phyloP scores from a whole-genome alignment of 2,329 filamentous ascomycete genomes.

The Ampelomyces quisqualis region DNA sequence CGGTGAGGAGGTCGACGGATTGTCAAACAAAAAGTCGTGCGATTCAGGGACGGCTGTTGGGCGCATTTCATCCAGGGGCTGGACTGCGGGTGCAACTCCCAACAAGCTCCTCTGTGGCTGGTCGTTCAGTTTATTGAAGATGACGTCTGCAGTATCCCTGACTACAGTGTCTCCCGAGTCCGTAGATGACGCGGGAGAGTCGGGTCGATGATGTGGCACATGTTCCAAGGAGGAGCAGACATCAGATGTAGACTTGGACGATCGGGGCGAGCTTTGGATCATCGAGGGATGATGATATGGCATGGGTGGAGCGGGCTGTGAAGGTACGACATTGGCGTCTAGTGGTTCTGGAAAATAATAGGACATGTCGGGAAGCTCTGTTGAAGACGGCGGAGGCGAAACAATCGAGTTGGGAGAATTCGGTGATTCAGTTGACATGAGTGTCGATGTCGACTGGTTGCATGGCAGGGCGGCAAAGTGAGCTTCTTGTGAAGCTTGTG shows the following conservation, averaged over 20 bases:
- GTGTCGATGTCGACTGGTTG: too few species aligned
- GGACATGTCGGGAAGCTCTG: constrained; percentile 29
- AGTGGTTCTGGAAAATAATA: constrained; percentile 32
- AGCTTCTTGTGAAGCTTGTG: too few species aligned
- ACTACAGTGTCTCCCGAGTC: constrained; percentile 24
- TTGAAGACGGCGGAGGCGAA: constrained; percentile 11
- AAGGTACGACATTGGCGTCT: constrained; percentile 15
- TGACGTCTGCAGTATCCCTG: constrained; percentile 29
- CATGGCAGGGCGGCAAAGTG: too few species aligned
- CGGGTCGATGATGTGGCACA: background rate
- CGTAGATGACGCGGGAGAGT: constrained; percentile 25
- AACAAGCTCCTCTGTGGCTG: constrained; percentile 19
- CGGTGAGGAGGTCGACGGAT: constrained; percentile 9
- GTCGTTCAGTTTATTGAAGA: constrained; percentile 32
- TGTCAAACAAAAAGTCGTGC: constrained; percentile 32
- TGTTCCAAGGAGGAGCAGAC: constrained; percentile 1
- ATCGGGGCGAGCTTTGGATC: constrained; percentile 7
- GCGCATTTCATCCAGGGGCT: constrained; percentile 10
- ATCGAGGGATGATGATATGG: constrained; percentile 1
- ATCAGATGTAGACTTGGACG: constrained; percentile 7
- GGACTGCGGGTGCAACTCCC: constrained; percentile 16
- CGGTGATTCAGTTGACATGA: too few species aligned
- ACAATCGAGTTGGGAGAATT: constrained; percentile 8
- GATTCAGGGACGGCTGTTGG: constrained; percentile 25
- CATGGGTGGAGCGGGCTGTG: constrained; percentile 1